Evolutionary conservation across 805 yeast species (phyloP).

Genomic region (Cyberlindnera japonica): DNA sequence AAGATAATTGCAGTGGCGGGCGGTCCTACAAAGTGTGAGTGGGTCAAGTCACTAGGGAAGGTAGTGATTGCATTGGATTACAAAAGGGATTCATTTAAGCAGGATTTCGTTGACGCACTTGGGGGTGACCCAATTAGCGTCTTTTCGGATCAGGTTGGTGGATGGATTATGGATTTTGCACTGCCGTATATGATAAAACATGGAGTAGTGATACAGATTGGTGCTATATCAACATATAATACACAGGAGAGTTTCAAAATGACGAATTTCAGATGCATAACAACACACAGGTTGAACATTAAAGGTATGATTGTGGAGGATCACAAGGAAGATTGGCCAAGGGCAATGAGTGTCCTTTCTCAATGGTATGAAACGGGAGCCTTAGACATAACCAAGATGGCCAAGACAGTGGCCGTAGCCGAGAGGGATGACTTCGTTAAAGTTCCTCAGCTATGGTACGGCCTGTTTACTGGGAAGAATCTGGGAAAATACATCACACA

Average conservation of each 20-base stretch:
- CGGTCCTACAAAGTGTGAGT: constrained; percentile 47
- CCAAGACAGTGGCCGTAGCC: constrained; percentile 36
- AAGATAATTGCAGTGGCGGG: constrained; percentile 61
- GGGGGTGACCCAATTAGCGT: constrained; percentile 47
- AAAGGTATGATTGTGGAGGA: not conserved
- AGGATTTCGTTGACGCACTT: constrained; percentile 36
- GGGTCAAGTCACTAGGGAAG: constrained; percentile 49
- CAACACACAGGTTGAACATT: not conserved
- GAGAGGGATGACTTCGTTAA: constrained; percentile 33
- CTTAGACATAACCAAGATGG: constrained; percentile 33
- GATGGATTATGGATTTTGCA: constrained; percentile 47
- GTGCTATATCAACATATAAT: constrained; percentile 57
- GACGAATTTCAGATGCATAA: not conserved
- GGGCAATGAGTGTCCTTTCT: constrained; percentile 23
- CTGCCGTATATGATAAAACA: constrained; percentile 31
- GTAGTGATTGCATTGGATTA: constrained; percentile 28
- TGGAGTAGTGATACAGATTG: constrained; percentile 52
- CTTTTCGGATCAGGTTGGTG: constrained; percentile 62
- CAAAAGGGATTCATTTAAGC: constrained; percentile 19
- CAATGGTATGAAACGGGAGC: constrained; percentile 38
- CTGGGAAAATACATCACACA: constrained; percentile 46
- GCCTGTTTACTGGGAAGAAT: constrained; percentile 41
- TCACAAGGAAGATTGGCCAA: not conserved
- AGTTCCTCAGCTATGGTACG: constrained; percentile 44
- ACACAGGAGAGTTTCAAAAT: constrained; percentile 43